Conservation (phyloP, 306 rosid genomes). For the Cercis canadensis region DNA sequence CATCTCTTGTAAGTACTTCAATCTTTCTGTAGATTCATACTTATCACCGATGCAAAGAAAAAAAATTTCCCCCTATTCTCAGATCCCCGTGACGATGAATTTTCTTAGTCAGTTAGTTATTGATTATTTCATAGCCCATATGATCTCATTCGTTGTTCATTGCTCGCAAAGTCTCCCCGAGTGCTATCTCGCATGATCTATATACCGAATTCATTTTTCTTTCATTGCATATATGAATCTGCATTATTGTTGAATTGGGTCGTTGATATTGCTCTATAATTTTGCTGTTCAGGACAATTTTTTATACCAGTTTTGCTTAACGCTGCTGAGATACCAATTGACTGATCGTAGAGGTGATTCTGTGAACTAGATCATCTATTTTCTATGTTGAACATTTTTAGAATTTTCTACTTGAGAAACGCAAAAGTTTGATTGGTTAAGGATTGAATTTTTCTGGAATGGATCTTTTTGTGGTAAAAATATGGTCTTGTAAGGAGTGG, state of each 20-base stretch:
- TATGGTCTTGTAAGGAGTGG: constrained; percentile 36
- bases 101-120: constrained; percentile 8
- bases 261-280: constrained; percentile 24
- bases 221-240: constrained; percentile 32
- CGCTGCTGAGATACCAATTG: constrained; percentile 32
- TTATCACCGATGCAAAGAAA: constrained; percentile 32
- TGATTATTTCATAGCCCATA: constrained; percentile 19
- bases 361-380: constrained; percentile 32
- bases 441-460: constrained; percentile 20
- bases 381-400: constrained; percentile 14
- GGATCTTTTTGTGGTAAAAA: constrained; percentile 19
- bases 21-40: constrained; percentile 13
- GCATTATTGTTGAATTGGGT: constrained; percentile 41
- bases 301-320: constrained; percentile 24
- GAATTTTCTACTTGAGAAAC: constrained; percentile 21
- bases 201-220: constrained; percentile 32
- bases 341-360: constrained; percentile 40
- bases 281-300: constrained; percentile 34
- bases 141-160: constrained; percentile 2
- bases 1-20: constrained; percentile 40
- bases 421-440: constrained; percentile 5
- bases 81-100: constrained; percentile 20
- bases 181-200: constrained; percentile 38
- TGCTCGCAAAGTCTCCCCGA: neutral
- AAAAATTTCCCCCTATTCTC: constrained; percentile 20